phyloP scores from a whole-genome alignment of 169 alveolate species.

The Plasmodium relictum region DNA sequence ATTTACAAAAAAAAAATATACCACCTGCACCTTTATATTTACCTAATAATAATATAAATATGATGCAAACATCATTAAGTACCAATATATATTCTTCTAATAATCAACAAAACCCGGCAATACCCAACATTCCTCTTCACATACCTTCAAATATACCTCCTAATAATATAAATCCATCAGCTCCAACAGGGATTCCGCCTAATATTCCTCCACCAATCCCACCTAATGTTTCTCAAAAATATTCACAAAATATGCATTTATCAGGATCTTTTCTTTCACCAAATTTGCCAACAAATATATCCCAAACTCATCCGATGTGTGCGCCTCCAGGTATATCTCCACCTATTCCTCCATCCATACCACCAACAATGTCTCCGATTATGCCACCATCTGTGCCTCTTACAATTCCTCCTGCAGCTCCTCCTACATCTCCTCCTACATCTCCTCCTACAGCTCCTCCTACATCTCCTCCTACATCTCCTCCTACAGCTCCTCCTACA shows the following conservation, averaged over 20 bases:
- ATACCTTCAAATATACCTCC: conserved; percentile 6
- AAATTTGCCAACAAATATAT: conserved; percentile 36
- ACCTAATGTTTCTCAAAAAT: conserved; percentile 30
- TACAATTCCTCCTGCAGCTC: not conserved
- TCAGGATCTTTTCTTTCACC: conserved; percentile 22
- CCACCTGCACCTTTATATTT: conserved; percentile 41
- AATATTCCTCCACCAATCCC: conserved; percentile 41
- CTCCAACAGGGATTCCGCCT: conserved; percentile 16
- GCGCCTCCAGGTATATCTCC: conserved; percentile 50
- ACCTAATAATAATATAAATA: conserved; percentile 32
- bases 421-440: conserved; percentile 24
- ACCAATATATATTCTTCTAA: conserved; percentile 23
- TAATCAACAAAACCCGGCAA: conserved; percentile 11
- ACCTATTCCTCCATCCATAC: conserved; percentile 50
- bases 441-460: not conserved
- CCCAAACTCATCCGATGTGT: conserved; percentile 36
- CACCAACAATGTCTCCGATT: not conserved
- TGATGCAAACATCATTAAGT: conserved; percentile 40
- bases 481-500: not conserved
- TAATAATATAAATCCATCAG: conserved; percentile 5
- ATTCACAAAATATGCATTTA: conserved; percentile 33
- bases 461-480: not conserved
- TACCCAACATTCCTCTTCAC: conserved; percentile 26
- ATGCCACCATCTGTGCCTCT: conserved; percentile 23
- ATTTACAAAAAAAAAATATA: conserved; percentile 29